Base-by-base conservation (phyloP, 495 filamentous ascomycete species). In the Penicillium maclennaniae region DNA sequence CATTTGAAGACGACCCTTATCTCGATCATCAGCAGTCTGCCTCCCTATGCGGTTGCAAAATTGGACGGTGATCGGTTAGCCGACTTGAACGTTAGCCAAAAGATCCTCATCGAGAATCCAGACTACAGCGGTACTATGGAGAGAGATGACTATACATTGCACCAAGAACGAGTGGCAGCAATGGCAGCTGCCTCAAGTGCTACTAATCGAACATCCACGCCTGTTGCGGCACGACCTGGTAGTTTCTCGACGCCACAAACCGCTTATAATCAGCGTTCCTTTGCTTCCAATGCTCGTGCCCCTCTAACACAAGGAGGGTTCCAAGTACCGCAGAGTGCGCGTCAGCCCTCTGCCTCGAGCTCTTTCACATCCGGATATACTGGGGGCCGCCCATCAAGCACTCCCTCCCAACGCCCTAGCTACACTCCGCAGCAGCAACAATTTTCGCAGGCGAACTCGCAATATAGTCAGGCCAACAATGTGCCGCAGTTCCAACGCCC, bases 1-100 rank as follows among this genome's bases (percentile, higher is more conserved):
- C 78, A 83, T 2, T 71, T 96, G 40, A 89, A 85, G 56, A 78
- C 85, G 6, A 87, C 89, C 60, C 72, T 97, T 23, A 66, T 79
- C 4, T 68, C 88, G 21, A 80, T 96, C 53, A 82, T 97, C 54
- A 75, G 83, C 31, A 84, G 75, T 27, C 69, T 97, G 43, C 92
- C 92, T 14, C 92, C 92, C 8, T 91, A 89, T 65, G 87, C 88
- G 8, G 84, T 97, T 43, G 83, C 92, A 6, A 92, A 92, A 58
- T 72, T 96, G 43, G 82, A 95, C 63, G 87, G 89, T 31, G 87
- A 95, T 61, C 88, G 89, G 65, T 69, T 96, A 8, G 87, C 81
- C 6, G 87, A 89, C 19, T 74, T 97, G 10, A 87, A 85, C 49
- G 83, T 97, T 62, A 92, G 87, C 69, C 87, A 83, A n/a, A 89